Conservation (phyloP, 2,329 filamentous ascomycete species). For the Sporothrix pallida region DNA sequence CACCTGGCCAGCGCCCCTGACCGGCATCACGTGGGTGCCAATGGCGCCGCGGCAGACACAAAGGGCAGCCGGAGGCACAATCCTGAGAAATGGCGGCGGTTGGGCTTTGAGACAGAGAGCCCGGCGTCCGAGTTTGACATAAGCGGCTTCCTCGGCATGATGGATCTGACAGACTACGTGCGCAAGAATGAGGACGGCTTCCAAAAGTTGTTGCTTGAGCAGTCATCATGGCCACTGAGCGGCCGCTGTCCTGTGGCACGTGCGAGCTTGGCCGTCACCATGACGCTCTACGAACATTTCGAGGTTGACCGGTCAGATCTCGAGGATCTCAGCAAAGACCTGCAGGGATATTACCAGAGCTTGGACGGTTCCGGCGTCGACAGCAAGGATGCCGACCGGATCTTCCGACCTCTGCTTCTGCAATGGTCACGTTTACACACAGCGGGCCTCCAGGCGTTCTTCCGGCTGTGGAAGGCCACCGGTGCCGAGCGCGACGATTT, state of each 20-base stretch:
- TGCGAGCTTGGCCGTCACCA: slow-evolving; percentile 84
- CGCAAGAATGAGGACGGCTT: slow-evolving; percentile 90
- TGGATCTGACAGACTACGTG: slow-evolving; percentile 95
- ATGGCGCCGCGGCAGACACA: slow-evolving; percentile 47
- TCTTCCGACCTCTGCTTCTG: slow-evolving; percentile 85
- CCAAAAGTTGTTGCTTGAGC: slow-evolving; percentile 89
- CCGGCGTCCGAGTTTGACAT: slow-evolving; percentile 84
- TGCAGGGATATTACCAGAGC: slow-evolving; percentile 70
- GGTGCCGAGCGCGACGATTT: slow-evolving; percentile 86
- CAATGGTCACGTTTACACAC: slow-evolving; percentile 94
- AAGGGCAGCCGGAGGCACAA: slow-evolving; percentile 76
- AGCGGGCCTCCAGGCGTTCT: slow-evolving; percentile 82
- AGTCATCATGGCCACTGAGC: slow-evolving; percentile 72
- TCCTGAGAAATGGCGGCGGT: slow-evolving; percentile 87
- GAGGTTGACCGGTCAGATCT: slow-evolving; percentile 85
- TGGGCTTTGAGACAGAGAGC: slow-evolving; percentile 91
- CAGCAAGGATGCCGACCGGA: slow-evolving; percentile 75
- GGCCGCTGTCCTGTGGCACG: slow-evolving; percentile 86
- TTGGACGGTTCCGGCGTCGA: slow-evolving; percentile 61
- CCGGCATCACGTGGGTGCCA: slow-evolving; percentile 47
- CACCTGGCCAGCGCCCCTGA: slow-evolving; percentile 80
- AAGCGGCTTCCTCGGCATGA: slow-evolving; percentile 91
- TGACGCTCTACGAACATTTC: slow-evolving; percentile 93
- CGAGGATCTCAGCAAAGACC: slow-evolving; percentile 68
- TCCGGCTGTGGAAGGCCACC: slow-evolving; percentile 90